Conservation (phyloP, 495 filamentous ascomycete species). For the Hyphodiscus hymeniophilus region DNA sequence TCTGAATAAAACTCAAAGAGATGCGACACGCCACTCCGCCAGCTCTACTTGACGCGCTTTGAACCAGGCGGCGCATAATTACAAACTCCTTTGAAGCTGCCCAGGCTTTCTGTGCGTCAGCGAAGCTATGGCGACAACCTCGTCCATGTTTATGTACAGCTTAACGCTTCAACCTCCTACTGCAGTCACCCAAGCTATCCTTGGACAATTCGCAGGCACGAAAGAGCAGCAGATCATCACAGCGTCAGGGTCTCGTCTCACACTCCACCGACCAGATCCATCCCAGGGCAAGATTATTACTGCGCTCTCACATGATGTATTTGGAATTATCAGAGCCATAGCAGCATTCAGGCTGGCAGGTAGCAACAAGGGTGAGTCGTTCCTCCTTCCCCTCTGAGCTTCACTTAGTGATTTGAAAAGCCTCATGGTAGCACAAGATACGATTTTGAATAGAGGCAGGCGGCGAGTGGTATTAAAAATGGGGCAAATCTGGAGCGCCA, state of each 20-base stretch:
- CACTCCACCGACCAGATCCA: slow-evolving; percentile 79
- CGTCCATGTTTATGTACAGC: slow-evolving; percentile 96
- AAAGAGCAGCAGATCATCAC: slow-evolving; percentile 96
- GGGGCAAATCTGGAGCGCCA: slow-evolving; percentile 27
- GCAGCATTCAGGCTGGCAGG: slow-evolving; percentile 86
- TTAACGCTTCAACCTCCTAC: slow-evolving; percentile 88
- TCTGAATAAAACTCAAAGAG: slow-evolving; percentile 10
- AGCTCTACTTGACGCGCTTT: slow-evolving; percentile 2
- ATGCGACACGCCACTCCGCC: slow-evolving; percentile 16
- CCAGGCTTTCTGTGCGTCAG: slow-evolving; percentile 43
- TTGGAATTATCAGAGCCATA: slow-evolving; percentile 85
- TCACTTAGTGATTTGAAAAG: slow-evolving; percentile 92
- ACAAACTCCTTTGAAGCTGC: slow-evolving; percentile 26
- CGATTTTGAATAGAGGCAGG: slow-evolving; percentile 16
- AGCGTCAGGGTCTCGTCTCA: slow-evolving; percentile 82
- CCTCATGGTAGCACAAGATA: slow-evolving; percentile 27
- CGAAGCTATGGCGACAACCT: slow-evolving; percentile 86
- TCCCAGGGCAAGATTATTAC: slow-evolving; percentile 76
- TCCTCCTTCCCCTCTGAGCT: slow-evolving; percentile 39
- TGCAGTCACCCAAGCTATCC: slow-evolving; percentile 77
- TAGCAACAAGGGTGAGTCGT: slow-evolving; percentile 87
- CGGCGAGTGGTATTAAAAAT: slow-evolving; percentile 12
- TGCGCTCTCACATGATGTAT: slow-evolving; percentile 83
- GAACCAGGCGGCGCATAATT: not conserved
- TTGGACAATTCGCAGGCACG: slow-evolving; percentile 89